Base-by-base conservation (phyloP, 768 basidiomycete genomes). In the Leccinum aurantiacum region DNA sequence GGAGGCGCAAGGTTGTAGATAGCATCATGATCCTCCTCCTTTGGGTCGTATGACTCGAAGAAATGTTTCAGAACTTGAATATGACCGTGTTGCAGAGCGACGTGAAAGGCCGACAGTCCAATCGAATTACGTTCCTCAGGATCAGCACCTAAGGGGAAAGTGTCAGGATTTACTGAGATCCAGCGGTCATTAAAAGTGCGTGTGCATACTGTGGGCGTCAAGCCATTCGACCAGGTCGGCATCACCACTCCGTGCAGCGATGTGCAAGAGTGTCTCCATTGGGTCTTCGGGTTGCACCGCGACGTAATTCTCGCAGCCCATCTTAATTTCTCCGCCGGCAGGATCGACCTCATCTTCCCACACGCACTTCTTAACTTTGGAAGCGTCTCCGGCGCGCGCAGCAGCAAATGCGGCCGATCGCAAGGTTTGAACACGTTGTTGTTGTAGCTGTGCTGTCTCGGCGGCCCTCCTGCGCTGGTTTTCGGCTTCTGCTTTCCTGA, bases 301-400 rank as follows among this genome's bases (percentile, higher is more conserved):
- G 50, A 84, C 78, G 64, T 84, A 84, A 54, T 76, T 77, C 49
- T 82, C 80, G 64, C 82, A 81, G 22, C 84, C 84, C 55, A 71
- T 65, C 66, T 83, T 84, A 56, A 87, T 73, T 76, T 91, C 89
- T 31, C 87, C 86, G 52, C 89, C 90, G 9, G 84, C 78, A 44
- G 88, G 85, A 71, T 90, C 88, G 58, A 91, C 87, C 33, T 75
- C 73, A 49, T 88, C 80, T 74, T 89, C 88, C 82, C 83, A 89
- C 22, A 91, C 73, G 29, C 84, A 84, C 63, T 83, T 81, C 75
- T 83, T 85, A 55, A 90, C 89, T 53, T 72, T 73, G 8, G 73
- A 79, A 17, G 72, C 66, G 37, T 89, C 77, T 11, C 83, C 81
- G 15, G 74, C 69, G 17, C 89, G 83, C 51, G 88, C 88, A 25